phyloP scores from a whole-genome alignment of 2,329 filamentous ascomycete species.

The Paramyrothecium sp. region DNA sequence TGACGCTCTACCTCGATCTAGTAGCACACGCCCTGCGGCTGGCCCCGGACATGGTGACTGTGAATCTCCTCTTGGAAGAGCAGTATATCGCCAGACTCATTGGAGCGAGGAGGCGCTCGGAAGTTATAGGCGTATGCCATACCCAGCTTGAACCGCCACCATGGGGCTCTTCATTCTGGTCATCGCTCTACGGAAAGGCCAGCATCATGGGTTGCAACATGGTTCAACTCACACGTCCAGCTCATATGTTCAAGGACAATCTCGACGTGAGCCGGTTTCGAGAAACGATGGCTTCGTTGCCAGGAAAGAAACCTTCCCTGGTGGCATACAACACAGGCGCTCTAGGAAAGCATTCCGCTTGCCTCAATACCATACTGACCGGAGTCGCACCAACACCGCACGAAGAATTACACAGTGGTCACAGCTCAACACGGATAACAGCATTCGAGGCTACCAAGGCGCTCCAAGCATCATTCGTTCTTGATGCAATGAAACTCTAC shows the following conservation, averaged over 20 bases:
- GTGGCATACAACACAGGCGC: slow-evolving; percentile 65
- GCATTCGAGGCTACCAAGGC: slow-evolving; percentile 62
- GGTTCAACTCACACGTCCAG: slow-evolving; percentile 59
- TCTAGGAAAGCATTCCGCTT: slow-evolving; percentile 62
- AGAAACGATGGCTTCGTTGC: slow-evolving; percentile 41
- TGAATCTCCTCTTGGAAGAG: slow-evolving; percentile 59
- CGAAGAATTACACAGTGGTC: background rate
- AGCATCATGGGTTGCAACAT: slow-evolving; percentile 58
- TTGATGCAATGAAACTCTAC: slow-evolving; percentile 69
- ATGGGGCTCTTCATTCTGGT: slow-evolving; percentile 58
- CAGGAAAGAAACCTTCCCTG: slow-evolving; percentile 44
- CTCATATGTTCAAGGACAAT: slow-evolving; percentile 59
- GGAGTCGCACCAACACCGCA: slow-evolving; percentile 47
- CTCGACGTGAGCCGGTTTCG: slow-evolving; percentile 57
- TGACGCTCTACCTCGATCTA: slow-evolving; percentile 50
- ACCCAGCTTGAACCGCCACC: slow-evolving; percentile 36
- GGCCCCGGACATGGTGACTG: slow-evolving; percentile 60
- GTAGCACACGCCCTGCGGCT: slow-evolving; percentile 60
- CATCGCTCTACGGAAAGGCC: slow-evolving; percentile 57
- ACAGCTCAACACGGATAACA: slow-evolving; percentile 44
- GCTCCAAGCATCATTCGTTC: slow-evolving; percentile 64
- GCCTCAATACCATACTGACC: slow-evolving; percentile 64
- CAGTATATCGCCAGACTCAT: slow-evolving; percentile 49
- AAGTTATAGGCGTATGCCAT: slow-evolving; percentile 59
- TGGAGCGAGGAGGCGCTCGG: slow-evolving; percentile 51